Conservation (phyloP, 345 rosid species). For the Isatis tinctoria region DNA sequence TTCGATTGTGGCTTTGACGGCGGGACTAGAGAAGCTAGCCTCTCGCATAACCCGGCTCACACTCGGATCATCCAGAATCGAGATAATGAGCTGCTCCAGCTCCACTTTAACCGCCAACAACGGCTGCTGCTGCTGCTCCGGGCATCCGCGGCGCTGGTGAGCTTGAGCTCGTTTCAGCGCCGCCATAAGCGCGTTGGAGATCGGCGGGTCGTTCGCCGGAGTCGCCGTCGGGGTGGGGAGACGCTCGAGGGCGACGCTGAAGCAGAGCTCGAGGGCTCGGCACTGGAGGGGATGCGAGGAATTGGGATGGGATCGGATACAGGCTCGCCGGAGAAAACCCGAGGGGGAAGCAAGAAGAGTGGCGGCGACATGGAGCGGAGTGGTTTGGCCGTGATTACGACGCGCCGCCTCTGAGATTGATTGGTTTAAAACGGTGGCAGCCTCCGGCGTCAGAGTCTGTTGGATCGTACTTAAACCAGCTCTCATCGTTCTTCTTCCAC, state of each 20-base stretch:
- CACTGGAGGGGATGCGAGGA: constrained; percentile 99
- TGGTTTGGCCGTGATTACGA: constrained; percentile 89
- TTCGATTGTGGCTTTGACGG: constrained; percentile 92
- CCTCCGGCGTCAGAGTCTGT: constrained; percentile 96
- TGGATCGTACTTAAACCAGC: constrained; percentile 92
- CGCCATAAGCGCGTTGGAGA: constrained; percentile 98
- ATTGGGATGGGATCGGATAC: constrained; percentile 95
- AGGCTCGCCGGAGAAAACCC: constrained; percentile 92
- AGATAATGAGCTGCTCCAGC: constrained; percentile 91
- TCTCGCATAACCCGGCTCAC: constrained; percentile 99
- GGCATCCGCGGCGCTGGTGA: constrained; percentile 96
- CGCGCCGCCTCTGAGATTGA: constrained; percentile 90
- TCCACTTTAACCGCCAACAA: constrained; percentile 92
- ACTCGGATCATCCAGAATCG: constrained; percentile 96
- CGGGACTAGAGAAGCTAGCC: constrained; percentile 96
- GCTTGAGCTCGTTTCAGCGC: constrained; percentile 99
- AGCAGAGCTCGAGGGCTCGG: constrained; percentile 97
- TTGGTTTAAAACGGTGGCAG: constrained; percentile 81
- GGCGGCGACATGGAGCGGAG: constrained; percentile 96
- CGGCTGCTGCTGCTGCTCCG: constrained; percentile 98
- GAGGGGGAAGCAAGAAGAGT: constrained; percentile 73
- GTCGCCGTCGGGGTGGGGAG: constrained; percentile 56
- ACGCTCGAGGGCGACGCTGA: constrained; percentile 94
- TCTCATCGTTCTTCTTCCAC: constrained; percentile 54
- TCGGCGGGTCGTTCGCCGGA: constrained; percentile 71